Evolutionary conservation across 768 basidiomycete genomes (phyloP), one percentile per base, ranked within the genome.

Genomic region (Tylopilus plumbeoviolaceoides): DNA sequence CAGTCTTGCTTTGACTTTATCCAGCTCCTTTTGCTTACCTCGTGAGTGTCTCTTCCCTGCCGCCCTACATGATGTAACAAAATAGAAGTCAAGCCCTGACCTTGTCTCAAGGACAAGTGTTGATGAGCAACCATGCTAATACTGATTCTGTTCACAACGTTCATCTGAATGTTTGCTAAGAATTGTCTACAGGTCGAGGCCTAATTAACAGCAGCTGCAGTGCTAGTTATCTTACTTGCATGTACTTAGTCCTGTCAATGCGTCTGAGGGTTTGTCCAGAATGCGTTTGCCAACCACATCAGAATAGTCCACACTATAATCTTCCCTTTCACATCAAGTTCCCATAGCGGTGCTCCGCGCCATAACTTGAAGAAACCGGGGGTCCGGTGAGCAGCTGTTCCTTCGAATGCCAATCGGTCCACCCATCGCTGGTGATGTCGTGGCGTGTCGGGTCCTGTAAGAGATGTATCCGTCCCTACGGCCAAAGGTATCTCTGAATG

Each of bases 1-100:
- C 55, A 4, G 0, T 39, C 17, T 31, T 25, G n/a, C 38, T 18
- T 40, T 30, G 8, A 30, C 23, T 23, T 23, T 41, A 11, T 44
- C 20, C 30, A 53, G 55, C 12, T 48, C 21, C 10, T 9, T 20
- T 33, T 28, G 36, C 4, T 23, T 12, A 17, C 17, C 4, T 41
- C 42, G 78, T 80, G 69, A 78, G 78, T 70, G 20, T 8, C 5
- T 45, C 41, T 60, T 38, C 56, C 57, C 7, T 45, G 47, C 7
- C 11, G 12, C 51, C 51, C 60, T 54, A 60, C 72, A 63, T 82
- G 89, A 86, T 89, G 62, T 76, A 82, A 78, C 30, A 66, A 82
- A 75, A 82, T 80, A 91, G 88, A 87, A 89, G 89, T 91, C 89
- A 91, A 91, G 89, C 88, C 74, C 89, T 85, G 83, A 91, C 70